A percentile compares a stretch with the other conserved stretches of the same genome.
Evolutionary conservation across 768 basidiomycete species (phyloP).

Genomic region (Lyophyllum decastes): DNA sequence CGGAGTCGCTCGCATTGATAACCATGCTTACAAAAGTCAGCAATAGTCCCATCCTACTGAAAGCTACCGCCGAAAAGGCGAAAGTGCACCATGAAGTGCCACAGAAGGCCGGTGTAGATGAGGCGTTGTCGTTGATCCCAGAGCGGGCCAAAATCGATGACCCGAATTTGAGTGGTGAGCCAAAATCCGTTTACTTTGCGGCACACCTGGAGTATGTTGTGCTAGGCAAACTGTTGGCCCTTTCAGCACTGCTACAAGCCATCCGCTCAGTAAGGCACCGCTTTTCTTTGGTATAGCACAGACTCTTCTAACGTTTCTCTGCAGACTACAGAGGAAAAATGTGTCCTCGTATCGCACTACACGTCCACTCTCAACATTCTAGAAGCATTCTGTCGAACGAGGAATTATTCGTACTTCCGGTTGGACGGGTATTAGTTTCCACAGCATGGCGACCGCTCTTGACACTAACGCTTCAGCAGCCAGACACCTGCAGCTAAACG

Average conservation of each 20-base stretch:
- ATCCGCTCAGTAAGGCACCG: slow-evolving; percentile 53
- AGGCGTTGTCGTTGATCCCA: slow-evolving; percentile 66
- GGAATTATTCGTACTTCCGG: slow-evolving; percentile 76
- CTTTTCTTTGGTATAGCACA: neutral
- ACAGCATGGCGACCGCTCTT: slow-evolving; percentile 11
- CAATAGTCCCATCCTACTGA: slow-evolving; percentile 87
- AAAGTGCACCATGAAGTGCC: slow-evolving; percentile 43
- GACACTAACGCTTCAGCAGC: slow-evolving; percentile 33
- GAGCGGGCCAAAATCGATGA: slow-evolving; percentile 64
- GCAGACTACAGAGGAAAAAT: slow-evolving; percentile 90
- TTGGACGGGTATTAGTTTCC: slow-evolving; percentile 72
- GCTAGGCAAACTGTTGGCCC: slow-evolving; percentile 71
- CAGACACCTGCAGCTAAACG: slow-evolving; percentile 76
- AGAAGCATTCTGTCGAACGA: slow-evolving; percentile 80
- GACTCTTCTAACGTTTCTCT: neutral
- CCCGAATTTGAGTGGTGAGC: slow-evolving; percentile 76
- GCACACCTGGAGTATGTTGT: neutral
- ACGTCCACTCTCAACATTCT: slow-evolving; percentile 93
- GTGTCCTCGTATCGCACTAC: slow-evolving; percentile 95
- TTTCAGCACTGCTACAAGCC: slow-evolving; percentile 62
- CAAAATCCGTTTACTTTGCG: neutral
- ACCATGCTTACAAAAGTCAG: slow-evolving; percentile 85
- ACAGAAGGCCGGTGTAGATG: slow-evolving; percentile 51
- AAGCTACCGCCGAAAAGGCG: slow-evolving; percentile 71
- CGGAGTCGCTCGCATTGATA: slow-evolving; percentile 80